Percentiles rank a stretch among this genome's conserved stretches.
phyloP scores from a whole-genome alignment of 495 filamentous ascomycete genomes.

The Parachaetomium inaequale region DNA sequence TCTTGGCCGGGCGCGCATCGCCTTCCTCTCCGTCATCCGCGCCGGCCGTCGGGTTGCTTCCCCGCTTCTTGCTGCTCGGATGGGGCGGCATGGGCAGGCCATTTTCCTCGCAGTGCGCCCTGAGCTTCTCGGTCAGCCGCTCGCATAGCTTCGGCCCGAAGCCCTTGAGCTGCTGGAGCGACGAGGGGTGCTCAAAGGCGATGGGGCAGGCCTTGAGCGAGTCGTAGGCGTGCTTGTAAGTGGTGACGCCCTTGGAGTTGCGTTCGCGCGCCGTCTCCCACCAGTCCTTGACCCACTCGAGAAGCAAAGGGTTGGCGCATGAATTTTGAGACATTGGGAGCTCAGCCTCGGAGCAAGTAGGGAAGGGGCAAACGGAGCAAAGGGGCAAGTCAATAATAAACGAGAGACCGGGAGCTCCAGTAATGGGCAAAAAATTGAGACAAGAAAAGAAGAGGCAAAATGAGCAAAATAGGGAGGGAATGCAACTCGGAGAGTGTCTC shows the following conservation, averaged over 20 bases:
- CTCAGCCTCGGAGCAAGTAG: not conserved
- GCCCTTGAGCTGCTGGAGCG: constrained; percentile 67
- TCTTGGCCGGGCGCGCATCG: constrained; percentile 57
- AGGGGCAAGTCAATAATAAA: not conserved
- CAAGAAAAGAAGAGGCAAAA: not conserved
- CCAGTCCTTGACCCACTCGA: constrained; percentile 78
- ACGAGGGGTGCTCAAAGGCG: constrained; percentile 68
- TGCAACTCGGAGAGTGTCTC: not conserved
- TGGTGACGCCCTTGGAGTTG: constrained; percentile 65
- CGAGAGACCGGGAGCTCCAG: not conserved
- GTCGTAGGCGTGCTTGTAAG: constrained; percentile 77
- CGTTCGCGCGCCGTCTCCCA: constrained; percentile 67
- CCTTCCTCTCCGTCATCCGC: constrained; percentile 31
- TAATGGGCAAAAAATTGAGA: not conserved
- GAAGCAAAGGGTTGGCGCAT: constrained; percentile 70
- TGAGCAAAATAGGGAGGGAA: not conserved
- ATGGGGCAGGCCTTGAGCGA: constrained; percentile 77
- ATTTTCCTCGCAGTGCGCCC: constrained; percentile 64
- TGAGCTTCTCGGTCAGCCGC: constrained; percentile 64
- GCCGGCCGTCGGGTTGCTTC: constrained; percentile 17
- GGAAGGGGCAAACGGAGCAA: constrained; percentile 1
- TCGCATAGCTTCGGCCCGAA: constrained; percentile 68
- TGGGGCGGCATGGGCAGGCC: constrained; percentile 67
- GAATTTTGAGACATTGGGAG: constrained; percentile 30
- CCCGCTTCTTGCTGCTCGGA: constrained; percentile 34